Evolutionary conservation across 805 yeast species (phyloP), one percentile per base, ranked within the genome.

Genomic region (Saccharomycopsis synnaedendra): DNA sequence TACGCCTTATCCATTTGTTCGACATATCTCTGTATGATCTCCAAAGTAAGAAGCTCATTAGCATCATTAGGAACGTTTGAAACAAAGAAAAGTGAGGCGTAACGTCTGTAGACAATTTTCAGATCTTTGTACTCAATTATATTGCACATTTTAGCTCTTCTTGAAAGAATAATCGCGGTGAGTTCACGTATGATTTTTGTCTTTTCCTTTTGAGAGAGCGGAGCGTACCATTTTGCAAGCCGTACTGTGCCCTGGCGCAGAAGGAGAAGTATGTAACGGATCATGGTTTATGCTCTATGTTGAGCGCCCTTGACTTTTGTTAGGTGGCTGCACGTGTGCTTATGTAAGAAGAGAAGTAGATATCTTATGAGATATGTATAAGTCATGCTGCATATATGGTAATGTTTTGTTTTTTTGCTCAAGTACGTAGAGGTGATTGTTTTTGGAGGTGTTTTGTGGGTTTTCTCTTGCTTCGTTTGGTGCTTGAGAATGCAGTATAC

Each of bases 241-340:
- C 99, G 74, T 33, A 88, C 88, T 64, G 90, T 93, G 32, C 98
- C 99, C 63, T 93, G 98, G 56, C 96, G 77, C 9, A 97, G 89
- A 10, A 90, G 74, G 45, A 93, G 68, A 43, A 94, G 71, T 46
- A 90, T 58, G 63, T 84, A 94, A 56, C 83, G 83, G 50, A 93
- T 75, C 54, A 51, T 51, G 8, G 7, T 42, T 34, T 19, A 19
- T 19, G 19, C 19, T 19, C 19, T 19, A 2, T 19, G 19, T 19
- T 2, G 19, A 19, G 19, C 19, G 19, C 19, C 19, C 19, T 19
- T 19, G 19, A 19, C 19, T 19, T 19, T 19, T 19, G 19, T 19
- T 19, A 19, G 19, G 19, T 19, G 19, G 19, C 19, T 19, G 19
- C 19, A 19, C 19, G 19, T 19, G 19, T 19, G 19, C 19, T 19